Conservation (phyloP, 148 eudicot species). For the Heliosperma pusillum region DNA sequence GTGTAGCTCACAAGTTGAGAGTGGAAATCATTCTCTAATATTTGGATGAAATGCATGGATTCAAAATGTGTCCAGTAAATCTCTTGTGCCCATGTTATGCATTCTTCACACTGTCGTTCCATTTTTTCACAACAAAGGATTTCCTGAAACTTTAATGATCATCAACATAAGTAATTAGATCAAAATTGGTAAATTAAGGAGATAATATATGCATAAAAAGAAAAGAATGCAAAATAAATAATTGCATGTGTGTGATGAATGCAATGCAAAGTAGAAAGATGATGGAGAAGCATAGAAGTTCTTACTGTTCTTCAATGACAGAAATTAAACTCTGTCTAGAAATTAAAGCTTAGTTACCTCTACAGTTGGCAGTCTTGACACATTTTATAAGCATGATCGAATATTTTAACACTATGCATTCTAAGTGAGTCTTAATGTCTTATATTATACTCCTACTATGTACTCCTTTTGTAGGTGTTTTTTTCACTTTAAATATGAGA, state of each 20-base stretch:
- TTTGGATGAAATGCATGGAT: slow-evolving; percentile 39
- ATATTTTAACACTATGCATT: too few relatives aligned
- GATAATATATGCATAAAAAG: too few relatives aligned
- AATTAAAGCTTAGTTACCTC: too few relatives aligned
- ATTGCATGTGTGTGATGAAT: not conserved
- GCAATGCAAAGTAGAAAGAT: not conserved
- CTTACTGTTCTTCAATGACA: not conserved
- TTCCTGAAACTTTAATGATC: not conserved
- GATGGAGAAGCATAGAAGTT: not conserved
- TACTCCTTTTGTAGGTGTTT: too few relatives aligned
- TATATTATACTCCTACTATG: too few relatives aligned
- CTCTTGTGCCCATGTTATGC: slow-evolving; percentile 34
- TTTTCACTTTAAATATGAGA: too few relatives aligned
- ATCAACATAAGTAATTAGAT: not conserved
- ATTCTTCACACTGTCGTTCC: slow-evolving; percentile 37
- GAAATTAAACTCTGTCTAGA: too few relatives aligned
- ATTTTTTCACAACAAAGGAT: slow-evolving; percentile 16
- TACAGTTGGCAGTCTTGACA: too few relatives aligned
- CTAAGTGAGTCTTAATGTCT: too few relatives aligned
- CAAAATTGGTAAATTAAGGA: not conserved
- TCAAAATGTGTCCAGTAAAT: slow-evolving; percentile 49
- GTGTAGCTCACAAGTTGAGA: slow-evolving; percentile 45
- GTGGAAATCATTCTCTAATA: slow-evolving; percentile 32
- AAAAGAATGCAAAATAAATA: too few relatives aligned
- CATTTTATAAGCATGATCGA: too few relatives aligned